phyloP scores from a whole-genome alignment of 2,329 filamentous ascomycete genomes.

The Colletotrichum gloeosporioides region DNA sequence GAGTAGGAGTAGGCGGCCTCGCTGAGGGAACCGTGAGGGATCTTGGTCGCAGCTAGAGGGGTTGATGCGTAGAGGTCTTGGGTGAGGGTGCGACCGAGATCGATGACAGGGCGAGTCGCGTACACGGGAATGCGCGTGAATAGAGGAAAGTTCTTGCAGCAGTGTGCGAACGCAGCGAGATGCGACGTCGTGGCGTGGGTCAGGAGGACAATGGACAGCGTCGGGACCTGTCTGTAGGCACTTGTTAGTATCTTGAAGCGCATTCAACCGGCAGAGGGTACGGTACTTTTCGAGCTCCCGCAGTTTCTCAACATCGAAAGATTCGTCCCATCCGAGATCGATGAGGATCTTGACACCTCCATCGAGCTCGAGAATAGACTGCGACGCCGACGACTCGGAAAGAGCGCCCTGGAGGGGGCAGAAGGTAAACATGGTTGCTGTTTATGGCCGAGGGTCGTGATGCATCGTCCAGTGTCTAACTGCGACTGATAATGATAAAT shows the following conservation, averaged over 20 bases:
- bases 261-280: neutral
- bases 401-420: constrained; percentile 91
- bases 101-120: constrained; percentile 91
- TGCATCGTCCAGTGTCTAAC: neutral
- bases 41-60: constrained; percentile 84
- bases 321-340: constrained; percentile 95
- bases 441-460: neutral
- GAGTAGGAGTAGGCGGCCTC: constrained; percentile 62
- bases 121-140: constrained; percentile 95
- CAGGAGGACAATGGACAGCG: constrained; percentile 89
- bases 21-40: constrained; percentile 75
- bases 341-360: constrained; percentile 95
- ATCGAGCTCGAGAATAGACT: constrained; percentile 96
- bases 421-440: constrained; percentile 85
- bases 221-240: constrained; percentile 77
- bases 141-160: constrained; percentile 93
- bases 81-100: constrained; percentile 86
- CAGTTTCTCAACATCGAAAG: constrained; percentile 82
- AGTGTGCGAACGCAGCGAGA: constrained; percentile 92
- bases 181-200: constrained; percentile 94
- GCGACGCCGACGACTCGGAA: constrained; percentile 83
- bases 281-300: constrained; percentile 87
- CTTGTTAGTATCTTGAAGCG: constrained; percentile 22
- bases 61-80: constrained; percentile 93
- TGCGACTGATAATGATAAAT: neutral